These are phyloP conservation scores for Mucor saturninus DNA, from an alignment of 371 early-diverging fungal genomes.

Conservation along the genomic window DNA sequence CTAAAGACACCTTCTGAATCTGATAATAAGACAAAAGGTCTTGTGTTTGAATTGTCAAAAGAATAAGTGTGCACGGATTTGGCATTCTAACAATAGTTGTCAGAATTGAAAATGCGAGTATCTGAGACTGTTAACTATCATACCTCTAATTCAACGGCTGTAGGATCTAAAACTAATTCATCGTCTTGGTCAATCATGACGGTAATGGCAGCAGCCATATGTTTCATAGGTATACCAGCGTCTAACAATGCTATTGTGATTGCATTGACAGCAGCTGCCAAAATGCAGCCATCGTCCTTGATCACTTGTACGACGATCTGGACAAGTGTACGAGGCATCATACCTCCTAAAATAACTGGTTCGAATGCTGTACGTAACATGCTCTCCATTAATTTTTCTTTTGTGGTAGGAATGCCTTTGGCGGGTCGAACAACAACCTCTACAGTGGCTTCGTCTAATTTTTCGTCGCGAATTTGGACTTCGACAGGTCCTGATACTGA, in stretches of 20 bases:
- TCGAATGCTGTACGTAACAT: slow-evolving; percentile 75
- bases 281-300: slow-evolving; percentile 84
- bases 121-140: not conserved
- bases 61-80: slow-evolving; percentile 85
- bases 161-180: slow-evolving; percentile 80
- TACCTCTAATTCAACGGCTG: slow-evolving; percentile 72
- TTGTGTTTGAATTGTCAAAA: slow-evolving; percentile 64
- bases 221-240: slow-evolving; percentile 88
- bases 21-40: slow-evolving; percentile 46
- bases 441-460: slow-evolving; percentile 83
- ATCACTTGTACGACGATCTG: slow-evolving; percentile 84
- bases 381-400: slow-evolving; percentile 75
- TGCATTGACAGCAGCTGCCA: slow-evolving; percentile 86
- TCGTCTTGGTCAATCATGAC: slow-evolving; percentile 68
- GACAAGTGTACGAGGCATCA: slow-evolving; percentile 90
- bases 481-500: slow-evolving; percentile 90
- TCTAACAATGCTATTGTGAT: slow-evolving; percentile 85
- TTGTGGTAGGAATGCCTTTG: slow-evolving; percentile 67
- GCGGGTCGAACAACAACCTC: slow-evolving; percentile 81
- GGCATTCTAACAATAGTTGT: slow-evolving; percentile 47
- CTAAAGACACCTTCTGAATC: slow-evolving; percentile 76
- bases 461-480: slow-evolving; percentile 83
- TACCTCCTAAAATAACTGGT: slow-evolving; percentile 70
- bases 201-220: slow-evolving; percentile 73
- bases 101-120: not conserved